A percentile compares a stretch with the other conserved stretches of the same genome.
Conservation (phyloP, 176 grass and related monocot genomes). For the sorghum (Sorghum bicolor) region Sorghum_bicolor_NCBIv3 NC_012871.2:60392001-60392500, state of each 20-base stretch:
- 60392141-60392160: no score
- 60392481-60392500: conserved; percentile 57
- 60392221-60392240: conserved; percentile 3
- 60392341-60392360: conserved; percentile 77
- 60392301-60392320: conserved; percentile 58
- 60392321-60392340: conserved; percentile 72
- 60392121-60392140: no score
- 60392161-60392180: not conserved
- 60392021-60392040: conserved; percentile 24
- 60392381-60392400: conserved; percentile 84
- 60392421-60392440: not conserved
- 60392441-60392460: not conserved
- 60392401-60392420: not conserved
- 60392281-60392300: conserved; percentile 58
- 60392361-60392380: conserved; percentile 67
- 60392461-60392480: not conserved
- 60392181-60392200: not conserved
- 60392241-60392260: conserved; percentile 79
- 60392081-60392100: no score
- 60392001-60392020: conserved; percentile 69
- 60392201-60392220: not conserved
- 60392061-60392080: no score
- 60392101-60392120: no score
- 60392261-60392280: conserved; percentile 85
- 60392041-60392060: no score